Evolutionary conservation across 345 rosid genomes (phyloP), one percentile per base, ranked within the genome.

Genomic region (Citrus australasica): DNA sequence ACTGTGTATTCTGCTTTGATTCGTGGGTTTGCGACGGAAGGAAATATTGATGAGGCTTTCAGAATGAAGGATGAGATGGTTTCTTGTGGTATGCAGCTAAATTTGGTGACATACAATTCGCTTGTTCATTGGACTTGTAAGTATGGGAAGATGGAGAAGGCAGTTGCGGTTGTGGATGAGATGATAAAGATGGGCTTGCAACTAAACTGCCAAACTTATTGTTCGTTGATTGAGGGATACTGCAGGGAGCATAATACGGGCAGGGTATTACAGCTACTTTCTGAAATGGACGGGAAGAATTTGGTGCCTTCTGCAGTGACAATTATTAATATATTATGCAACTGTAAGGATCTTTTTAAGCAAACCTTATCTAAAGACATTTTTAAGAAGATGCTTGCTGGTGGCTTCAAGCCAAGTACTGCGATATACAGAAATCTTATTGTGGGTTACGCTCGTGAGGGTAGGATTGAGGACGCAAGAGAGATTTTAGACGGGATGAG

Each of bases 101-200:
- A 79, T 78, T 25, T 60, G 75, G 58, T 62, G 22, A 78, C 69
- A 17, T 80, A 76, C 53, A 80, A 80, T 69, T 55, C 46, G 9
- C 79, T 81, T n/a, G 27, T 83, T 59, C 64, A 59, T 19, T 74
- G 84, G 9, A 3, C 74, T 68, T 83, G 80, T 69, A 80, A 73
- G 77, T 24, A 58, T 62, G 81, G 86, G 53, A 55, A 81, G 62
- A 74, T 81, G 83, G 81, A 81, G 73, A 83, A 83, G 79, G 88
- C 86, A 5, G 22, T 56, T 58, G 71, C 67, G 13, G 71, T 81
- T 81, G 28, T 85, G 25, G 33, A 58, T 56, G 88, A 83, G 80
- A 85, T 83, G 86, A 51, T 53, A 16, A 53, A 42, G 5, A 14
- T 46, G 70, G 88, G 82, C 13, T 53, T 53, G 75, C 62, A 68